A percentile compares a stretch with the other conserved stretches of the same genome.
phyloP scores from a whole-genome alignment of 441 rosid species.

The Populus trichocarpa region DNA sequence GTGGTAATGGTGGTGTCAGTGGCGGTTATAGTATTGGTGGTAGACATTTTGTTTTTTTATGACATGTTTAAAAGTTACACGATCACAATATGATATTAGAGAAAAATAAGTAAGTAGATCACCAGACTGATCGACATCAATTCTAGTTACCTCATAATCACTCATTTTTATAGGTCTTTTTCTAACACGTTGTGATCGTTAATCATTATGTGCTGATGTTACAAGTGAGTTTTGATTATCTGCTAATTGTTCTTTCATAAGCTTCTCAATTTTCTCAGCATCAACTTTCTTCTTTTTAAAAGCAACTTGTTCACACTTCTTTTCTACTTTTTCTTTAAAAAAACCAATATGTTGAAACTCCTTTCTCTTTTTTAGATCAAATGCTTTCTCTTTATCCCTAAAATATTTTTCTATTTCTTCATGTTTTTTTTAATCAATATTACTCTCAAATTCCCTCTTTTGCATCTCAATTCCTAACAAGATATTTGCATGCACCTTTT shows the following conservation, averaged over 20 bases:
- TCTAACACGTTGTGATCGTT: neutral
- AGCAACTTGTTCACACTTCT: slow-evolving; percentile 61
- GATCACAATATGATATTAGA: neutral
- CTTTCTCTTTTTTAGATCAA: slow-evolving; percentile 70
- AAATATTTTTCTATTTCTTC: slow-evolving; percentile 44
- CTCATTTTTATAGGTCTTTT: neutral
- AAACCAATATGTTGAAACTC: slow-evolving; percentile 54
- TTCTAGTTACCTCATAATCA: neutral
- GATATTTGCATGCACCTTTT: slow-evolving; percentile 76
- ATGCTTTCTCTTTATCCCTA: slow-evolving; percentile 65
- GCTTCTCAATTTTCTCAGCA: slow-evolving; percentile 55
- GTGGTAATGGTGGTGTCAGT: no score
- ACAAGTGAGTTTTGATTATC: neutral
- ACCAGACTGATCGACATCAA: neutral
- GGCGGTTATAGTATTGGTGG: no score
- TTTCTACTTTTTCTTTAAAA: slow-evolving; percentile 57
- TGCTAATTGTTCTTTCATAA: neutral
- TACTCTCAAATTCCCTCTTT: slow-evolving; percentile 13
- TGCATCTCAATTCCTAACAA: slow-evolving; percentile 75
- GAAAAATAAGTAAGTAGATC: neutral
- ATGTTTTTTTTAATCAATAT: slow-evolving; percentile 59
- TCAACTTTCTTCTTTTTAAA: slow-evolving; percentile 74
- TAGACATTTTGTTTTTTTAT: no score
- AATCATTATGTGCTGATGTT: neutral
- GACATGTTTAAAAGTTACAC: no score